Evolutionary conservation across 2,329 filamentous ascomycete species (phyloP).

Genomic region (Didymella lethalis): DNA sequence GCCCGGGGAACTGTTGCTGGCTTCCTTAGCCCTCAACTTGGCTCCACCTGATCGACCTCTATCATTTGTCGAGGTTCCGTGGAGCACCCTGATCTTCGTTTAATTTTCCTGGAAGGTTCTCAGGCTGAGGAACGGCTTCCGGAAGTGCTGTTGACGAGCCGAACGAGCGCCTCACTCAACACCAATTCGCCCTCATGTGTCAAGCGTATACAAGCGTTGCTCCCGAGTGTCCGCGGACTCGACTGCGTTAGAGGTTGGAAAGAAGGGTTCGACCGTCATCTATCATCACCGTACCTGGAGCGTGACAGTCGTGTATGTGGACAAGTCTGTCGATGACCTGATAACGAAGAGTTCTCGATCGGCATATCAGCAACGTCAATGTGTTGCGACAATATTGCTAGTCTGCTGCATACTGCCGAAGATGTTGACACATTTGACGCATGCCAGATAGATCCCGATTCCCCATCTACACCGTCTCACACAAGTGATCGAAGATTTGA

Average conservation of each 20-base stretch:
- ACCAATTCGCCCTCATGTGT: slow-evolving; percentile 12
- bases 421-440: slow-evolving; percentile 28
- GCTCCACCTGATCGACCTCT: slow-evolving; percentile 47
- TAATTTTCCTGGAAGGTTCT: slow-evolving; percentile 37
- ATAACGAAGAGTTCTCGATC: slow-evolving; percentile 16
- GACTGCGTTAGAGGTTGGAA: slow-evolving; percentile 8
- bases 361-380: slow-evolving; percentile 19
- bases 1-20: slow-evolving; percentile 50
- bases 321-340: slow-evolving; percentile 11
- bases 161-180: slow-evolving; percentile 20
- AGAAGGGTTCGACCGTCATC: slow-evolving; percentile 7
- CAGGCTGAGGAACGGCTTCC: slow-evolving; percentile 32
- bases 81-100: slow-evolving; percentile 47
- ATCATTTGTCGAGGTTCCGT: slow-evolving; percentile 45
- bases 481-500: slow-evolving; percentile 27
- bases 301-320: slow-evolving; percentile 21
- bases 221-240: slow-evolving; percentile 8
- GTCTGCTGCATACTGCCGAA: slow-evolving; percentile 20
- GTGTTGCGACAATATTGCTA: slow-evolving; percentile 7
- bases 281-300: slow-evolving; percentile 18
- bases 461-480: slow-evolving; percentile 6
- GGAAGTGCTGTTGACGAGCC: slow-evolving; percentile 10
- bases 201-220: slow-evolving; percentile 13
- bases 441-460: slow-evolving; percentile 23
- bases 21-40: slow-evolving; percentile 46